A percentile compares a stretch with the other conserved stretches of the same genome.
These are phyloP conservation scores for Pythium utonaiense DNA, from an alignment of 352 stramenopile species.

Conservation along the genomic window DNA sequence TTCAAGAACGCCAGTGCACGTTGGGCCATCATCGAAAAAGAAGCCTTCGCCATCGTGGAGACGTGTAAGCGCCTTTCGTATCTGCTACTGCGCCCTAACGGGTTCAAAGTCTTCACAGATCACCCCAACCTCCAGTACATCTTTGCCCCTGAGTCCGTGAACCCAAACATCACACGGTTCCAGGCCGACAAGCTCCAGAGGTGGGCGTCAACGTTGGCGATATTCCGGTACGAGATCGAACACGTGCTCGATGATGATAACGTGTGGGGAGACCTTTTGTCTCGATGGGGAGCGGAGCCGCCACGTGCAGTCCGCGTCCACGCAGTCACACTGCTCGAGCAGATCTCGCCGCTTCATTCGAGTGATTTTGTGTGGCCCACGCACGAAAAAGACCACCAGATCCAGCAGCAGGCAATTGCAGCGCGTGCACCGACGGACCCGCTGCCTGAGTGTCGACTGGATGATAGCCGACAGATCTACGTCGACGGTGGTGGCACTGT, in stretches of 20 bases:
- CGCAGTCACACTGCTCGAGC: too few relatives aligned
- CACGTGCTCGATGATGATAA: constrained; percentile 26
- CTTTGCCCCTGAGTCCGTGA: constrained; percentile 20
- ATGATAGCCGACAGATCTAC: too few relatives aligned
- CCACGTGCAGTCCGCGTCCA: too few relatives aligned
- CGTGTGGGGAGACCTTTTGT: constrained; percentile 31
- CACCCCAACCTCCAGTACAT: constrained; percentile 28
- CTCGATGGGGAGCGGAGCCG: constrained; percentile 22
- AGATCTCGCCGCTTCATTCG: too few relatives aligned
- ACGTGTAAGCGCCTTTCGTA: constrained; percentile 23
- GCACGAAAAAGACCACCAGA: too few relatives aligned
- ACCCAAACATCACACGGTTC: constrained; percentile 12
- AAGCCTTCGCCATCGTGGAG: constrained; percentile 27
- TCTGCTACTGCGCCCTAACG: too few relatives aligned
- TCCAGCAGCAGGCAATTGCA: too few relatives aligned
- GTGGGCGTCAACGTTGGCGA: constrained; percentile 20
- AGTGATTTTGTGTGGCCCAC: too few relatives aligned
- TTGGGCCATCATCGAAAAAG: constrained; percentile 27
- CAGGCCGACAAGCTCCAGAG: constrained; percentile 31
- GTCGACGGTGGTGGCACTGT: too few relatives aligned
- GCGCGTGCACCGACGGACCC: too few relatives aligned
- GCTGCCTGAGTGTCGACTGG: too few relatives aligned
- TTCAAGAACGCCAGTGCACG: constrained; percentile 14
- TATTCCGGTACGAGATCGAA: constrained; percentile 28
- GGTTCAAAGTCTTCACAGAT: too few relatives aligned